These are phyloP conservation scores for Anthracocystis walkeri DNA, from an alignment of 1,284 basidiomycete species.

Conservation along the genomic window DNA sequence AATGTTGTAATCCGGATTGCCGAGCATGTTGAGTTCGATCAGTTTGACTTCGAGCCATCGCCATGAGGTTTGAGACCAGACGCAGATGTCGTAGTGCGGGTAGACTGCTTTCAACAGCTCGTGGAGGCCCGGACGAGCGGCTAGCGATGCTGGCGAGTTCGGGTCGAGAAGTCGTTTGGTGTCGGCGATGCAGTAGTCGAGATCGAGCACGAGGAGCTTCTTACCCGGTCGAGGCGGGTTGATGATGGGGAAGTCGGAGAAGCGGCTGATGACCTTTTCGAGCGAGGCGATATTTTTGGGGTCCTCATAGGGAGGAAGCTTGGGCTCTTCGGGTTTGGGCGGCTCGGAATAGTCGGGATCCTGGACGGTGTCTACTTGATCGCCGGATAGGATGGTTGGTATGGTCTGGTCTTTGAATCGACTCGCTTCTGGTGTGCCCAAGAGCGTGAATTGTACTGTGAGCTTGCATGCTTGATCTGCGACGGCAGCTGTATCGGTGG, in stretches of 20 bases:
- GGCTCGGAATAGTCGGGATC: slow-evolving; percentile 46
- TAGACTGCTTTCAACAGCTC: slow-evolving; percentile 75
- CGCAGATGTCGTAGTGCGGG: slow-evolving; percentile 65
- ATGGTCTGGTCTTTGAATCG: slow-evolving; percentile 76
- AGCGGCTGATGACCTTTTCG: slow-evolving; percentile 51
- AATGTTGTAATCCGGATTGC: slow-evolving; percentile 49
- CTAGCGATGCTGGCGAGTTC: slow-evolving; percentile 80
- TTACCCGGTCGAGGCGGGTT: slow-evolving; percentile 51
- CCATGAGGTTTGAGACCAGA: slow-evolving; percentile 78
- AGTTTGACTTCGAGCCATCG: slow-evolving; percentile 91
- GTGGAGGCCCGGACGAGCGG: slow-evolving; percentile 83
- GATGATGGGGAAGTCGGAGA: slow-evolving; percentile 57
- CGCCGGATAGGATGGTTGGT: slow-evolving; percentile 10
- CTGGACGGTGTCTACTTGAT: slow-evolving; percentile 28
- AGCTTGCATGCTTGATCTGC: slow-evolving; percentile 41
- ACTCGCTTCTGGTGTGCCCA: slow-evolving; percentile 56
- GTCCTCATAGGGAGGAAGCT: slow-evolving; percentile 27
- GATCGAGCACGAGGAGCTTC: slow-evolving; percentile 84
- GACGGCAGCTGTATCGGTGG: slow-evolving; percentile 23
- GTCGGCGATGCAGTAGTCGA: slow-evolving; percentile 77
- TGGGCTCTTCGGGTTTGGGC: slow-evolving; percentile 18
- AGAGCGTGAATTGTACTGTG: slow-evolving; percentile 53
- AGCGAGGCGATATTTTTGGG: slow-evolving; percentile 51
- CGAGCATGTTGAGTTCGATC: slow-evolving; percentile 84
- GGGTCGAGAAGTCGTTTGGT: slow-evolving; percentile 74